These are phyloP conservation scores for Thymus mandschuricus DNA, from an alignment of 257 asterid species.

Conservation along the genomic window DNA sequence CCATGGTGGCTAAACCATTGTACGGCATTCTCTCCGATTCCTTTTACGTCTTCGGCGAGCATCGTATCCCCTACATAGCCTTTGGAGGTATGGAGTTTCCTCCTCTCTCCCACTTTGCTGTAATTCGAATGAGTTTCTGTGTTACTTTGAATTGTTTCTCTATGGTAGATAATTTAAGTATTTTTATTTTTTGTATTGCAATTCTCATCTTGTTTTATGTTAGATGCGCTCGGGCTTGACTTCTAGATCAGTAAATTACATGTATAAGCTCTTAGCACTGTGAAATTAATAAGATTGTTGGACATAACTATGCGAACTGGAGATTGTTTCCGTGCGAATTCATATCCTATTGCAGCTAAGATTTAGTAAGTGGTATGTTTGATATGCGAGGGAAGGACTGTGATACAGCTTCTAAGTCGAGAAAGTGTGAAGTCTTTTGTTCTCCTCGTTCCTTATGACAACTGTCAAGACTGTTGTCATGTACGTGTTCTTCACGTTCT, in stretches of 20 bases:
- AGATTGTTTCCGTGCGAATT: not conserved
- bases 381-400: constrained; percentile 9
- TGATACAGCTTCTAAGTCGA: not conserved
- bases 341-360: not conserved
- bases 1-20: constrained; percentile 95
- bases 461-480: not conserved
- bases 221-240: not conserved
- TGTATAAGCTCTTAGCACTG: too few species aligned
- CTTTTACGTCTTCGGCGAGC: constrained; percentile 81
- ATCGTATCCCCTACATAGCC: constrained; percentile 89
- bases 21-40: constrained; percentile 90
- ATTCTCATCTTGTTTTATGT: not conserved
- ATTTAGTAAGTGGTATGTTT: constrained; percentile 1
- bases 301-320: not conserved
- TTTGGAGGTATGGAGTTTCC: constrained; percentile 61
- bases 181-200: too few species aligned
- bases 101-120: not conserved
- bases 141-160: constrained; percentile 7
- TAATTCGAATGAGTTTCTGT: constrained; percentile 6
- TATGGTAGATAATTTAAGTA: not conserved
- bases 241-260: too few species aligned
- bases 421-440: not conserved
- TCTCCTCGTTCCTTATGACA: not conserved
- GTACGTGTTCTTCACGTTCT: not conserved
- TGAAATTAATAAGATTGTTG: too few species aligned